Percentiles rank a stretch among this genome's conserved stretches.
These are phyloP conservation scores for Phyllosticta citriasiana DNA, from an alignment of 2,329 filamentous ascomycete species.

Conservation along the genomic window DNA sequence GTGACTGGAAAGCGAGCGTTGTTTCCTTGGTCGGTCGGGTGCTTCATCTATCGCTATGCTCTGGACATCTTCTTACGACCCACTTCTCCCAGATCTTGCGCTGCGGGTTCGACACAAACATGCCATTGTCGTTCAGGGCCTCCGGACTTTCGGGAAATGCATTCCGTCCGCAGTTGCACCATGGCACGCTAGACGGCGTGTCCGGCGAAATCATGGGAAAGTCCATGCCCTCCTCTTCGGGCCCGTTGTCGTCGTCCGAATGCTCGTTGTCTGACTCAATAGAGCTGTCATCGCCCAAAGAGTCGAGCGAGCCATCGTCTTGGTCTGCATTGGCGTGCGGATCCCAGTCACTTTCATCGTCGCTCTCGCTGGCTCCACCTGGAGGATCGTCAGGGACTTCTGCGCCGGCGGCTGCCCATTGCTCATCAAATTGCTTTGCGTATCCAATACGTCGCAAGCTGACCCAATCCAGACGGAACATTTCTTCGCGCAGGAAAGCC, in stretches of 20 bases:
- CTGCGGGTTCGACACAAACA: slow-evolving; percentile 36
- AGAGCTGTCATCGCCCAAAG: slow-evolving; percentile 21
- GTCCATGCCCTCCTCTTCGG: slow-evolving; percentile 30
- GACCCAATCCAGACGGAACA: slow-evolving; percentile 50
- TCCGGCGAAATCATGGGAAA: slow-evolving; percentile 37
- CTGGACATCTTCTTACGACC: slow-evolving; percentile 40
- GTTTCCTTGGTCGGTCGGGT: background rate
- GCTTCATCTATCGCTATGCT: slow-evolving; percentile 27
- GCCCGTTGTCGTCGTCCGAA: slow-evolving; percentile 21
- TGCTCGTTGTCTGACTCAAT: slow-evolving; percentile 24
- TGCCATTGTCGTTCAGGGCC: slow-evolving; percentile 39
- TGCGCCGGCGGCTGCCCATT: slow-evolving; percentile 32
- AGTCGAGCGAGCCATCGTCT: slow-evolving; percentile 24
- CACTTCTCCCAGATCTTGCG: slow-evolving; percentile 48
- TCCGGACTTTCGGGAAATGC: slow-evolving; percentile 32
- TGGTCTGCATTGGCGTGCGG: slow-evolving; percentile 18
- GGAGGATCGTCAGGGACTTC: slow-evolving; percentile 39
- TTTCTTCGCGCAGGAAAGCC: slow-evolving; percentile 44
- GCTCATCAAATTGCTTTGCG: slow-evolving; percentile 42
- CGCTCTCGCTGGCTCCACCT: slow-evolving; percentile 33
- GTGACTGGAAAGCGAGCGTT: no score
- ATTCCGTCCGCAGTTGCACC: slow-evolving; percentile 34
- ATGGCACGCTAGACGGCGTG: slow-evolving; percentile 36
- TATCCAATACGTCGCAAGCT: slow-evolving; percentile 55
- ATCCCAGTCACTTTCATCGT: slow-evolving; percentile 29